phyloP scores from a whole-genome alignment of 352 stramenopile species.

The Phytophthora hybrid region DNA sequence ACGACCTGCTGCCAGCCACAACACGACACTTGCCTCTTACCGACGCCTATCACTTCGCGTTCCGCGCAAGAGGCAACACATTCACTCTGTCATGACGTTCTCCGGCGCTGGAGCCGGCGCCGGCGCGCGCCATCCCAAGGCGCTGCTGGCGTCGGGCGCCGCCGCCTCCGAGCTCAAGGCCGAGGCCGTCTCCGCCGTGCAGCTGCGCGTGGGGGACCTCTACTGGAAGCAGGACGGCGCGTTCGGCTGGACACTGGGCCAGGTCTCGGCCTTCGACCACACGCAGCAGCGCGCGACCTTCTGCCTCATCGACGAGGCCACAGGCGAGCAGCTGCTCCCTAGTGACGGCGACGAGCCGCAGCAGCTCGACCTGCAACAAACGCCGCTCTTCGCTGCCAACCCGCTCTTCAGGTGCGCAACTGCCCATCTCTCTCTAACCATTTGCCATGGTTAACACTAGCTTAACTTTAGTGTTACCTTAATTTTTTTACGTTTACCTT shows the following conservation, averaged over 20 bases:
- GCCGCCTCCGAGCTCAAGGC: constrained; percentile 23
- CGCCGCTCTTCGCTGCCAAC: constrained; percentile 75
- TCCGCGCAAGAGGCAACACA: constrained; percentile 13
- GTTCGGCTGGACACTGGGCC: constrained; percentile 72
- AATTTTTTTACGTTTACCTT: neutral
- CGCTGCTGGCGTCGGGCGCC: constrained; percentile 2
- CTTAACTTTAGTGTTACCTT: neutral
- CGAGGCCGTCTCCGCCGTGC: constrained; percentile 20
- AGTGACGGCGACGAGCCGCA: constrained; percentile 4
- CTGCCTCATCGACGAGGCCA: constrained; percentile 66
- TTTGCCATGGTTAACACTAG: neutral
- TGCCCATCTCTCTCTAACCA: neutral
- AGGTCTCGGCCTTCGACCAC: constrained; percentile 63
- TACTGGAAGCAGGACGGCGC: constrained; percentile 84
- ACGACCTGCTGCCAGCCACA: constrained; percentile 15
- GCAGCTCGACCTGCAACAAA: constrained; percentile 54
- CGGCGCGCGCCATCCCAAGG: constrained; percentile 16
- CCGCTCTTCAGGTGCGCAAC: constrained; percentile 56
- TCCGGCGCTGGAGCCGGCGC: constrained; percentile 9
- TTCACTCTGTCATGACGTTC: constrained; percentile 23
- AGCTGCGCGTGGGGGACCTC: constrained; percentile 74
- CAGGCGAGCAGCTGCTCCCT: constrained; percentile 50
- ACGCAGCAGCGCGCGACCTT: constrained; percentile 54
- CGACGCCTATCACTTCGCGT: constrained; percentile 31
- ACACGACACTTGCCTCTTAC: constrained; percentile 17